phyloP scores from a whole-genome alignment of 495 filamentous ascomycete species.

The Neurospora sp. region DNA sequence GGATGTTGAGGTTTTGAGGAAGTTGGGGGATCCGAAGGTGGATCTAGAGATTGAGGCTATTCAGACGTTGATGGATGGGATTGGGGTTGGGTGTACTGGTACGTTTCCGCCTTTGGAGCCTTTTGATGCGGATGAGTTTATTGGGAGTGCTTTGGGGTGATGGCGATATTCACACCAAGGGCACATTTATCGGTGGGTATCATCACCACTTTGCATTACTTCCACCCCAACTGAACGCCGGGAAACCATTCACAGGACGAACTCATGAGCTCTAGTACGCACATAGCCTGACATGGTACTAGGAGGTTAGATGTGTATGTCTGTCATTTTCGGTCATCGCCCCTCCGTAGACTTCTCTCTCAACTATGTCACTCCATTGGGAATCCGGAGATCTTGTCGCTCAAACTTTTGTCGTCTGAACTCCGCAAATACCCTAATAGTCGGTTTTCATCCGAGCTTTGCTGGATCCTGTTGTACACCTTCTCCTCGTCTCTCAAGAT shows the following conservation, averaged over 20 bases:
- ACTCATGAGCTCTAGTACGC: too few species aligned
- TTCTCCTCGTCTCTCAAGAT: neutral
- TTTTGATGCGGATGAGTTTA: conserved; percentile 8
- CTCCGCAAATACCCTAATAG: neutral
- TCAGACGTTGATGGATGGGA: conserved; percentile 12
- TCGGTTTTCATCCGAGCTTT: neutral
- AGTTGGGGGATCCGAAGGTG: conserved; percentile 13
- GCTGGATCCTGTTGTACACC: neutral
- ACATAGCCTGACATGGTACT: too few species aligned
- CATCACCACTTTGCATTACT: neutral
- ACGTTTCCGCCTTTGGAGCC: neutral
- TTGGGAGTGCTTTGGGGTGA: neutral
- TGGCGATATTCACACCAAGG: neutral
- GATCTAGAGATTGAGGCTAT: conserved; percentile 19
- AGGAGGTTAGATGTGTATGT: neutral
- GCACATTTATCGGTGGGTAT: neutral
- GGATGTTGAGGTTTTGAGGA: conserved; percentile 16
- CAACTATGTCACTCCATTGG: neutral
- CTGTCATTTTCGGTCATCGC: neutral
- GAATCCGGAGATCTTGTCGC: neutral
- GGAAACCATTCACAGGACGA: neutral
- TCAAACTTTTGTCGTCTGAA: neutral
- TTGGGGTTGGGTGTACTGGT: conserved; percentile 11
- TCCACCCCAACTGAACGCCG: neutral
- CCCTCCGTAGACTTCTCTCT: neutral